Evolutionary conservation across 2,329 filamentous ascomycete species (phyloP), one percentile per base, ranked within the genome.

Genomic region (Penicillium psychrosexuale): DNA sequence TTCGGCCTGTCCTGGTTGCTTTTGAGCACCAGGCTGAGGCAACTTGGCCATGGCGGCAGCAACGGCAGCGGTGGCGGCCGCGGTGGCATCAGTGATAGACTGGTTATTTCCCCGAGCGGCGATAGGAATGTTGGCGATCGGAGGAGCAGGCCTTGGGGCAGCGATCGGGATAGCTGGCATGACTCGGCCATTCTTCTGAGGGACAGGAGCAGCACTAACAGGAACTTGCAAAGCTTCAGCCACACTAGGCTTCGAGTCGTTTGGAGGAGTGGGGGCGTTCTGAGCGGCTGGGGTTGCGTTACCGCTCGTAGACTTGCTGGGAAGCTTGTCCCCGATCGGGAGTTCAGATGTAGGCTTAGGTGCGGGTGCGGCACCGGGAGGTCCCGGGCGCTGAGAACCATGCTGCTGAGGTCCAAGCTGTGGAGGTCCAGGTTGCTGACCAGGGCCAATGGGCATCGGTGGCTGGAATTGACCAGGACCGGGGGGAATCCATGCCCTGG

Each of bases 401-500:
- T 62, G 65, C 39, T 74, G 75, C 47, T 73, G 72, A 39, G 43
- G 2, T 1, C 17, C 43, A 11, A 28, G n/a, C 8, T 43, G 40
- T 11, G 30, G 67, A 53, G 67, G 62, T 37, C 64, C 70, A 31
- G 63, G 62, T 38, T 74, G 75, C 47, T 73, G 72, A 36, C 80
- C 79, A 39, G 82, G 81, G 33, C 82, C 84, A 57, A 82, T 80
- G 22, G 82, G 82, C 69, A 82, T 77, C 53, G 68, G 80, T 34
- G 83, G 84, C 56, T 85, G 86, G 67, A 87, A 89, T 19, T 80
- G 83, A 45, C 82, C 86, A 13, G 84, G 86, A 30, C 75, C 79
- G 59, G 83, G 85, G 86, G 87, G 63, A 91, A 94, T 27, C 86
- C 87, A 73, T 90, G 89, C 7, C 87, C 87, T 8, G 85, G 84